Evolutionary conservation across 2,329 filamentous ascomycete genomes (phyloP), one percentile per base, ranked within the genome.

Genomic region (Fusarium ramigenum): DNA sequence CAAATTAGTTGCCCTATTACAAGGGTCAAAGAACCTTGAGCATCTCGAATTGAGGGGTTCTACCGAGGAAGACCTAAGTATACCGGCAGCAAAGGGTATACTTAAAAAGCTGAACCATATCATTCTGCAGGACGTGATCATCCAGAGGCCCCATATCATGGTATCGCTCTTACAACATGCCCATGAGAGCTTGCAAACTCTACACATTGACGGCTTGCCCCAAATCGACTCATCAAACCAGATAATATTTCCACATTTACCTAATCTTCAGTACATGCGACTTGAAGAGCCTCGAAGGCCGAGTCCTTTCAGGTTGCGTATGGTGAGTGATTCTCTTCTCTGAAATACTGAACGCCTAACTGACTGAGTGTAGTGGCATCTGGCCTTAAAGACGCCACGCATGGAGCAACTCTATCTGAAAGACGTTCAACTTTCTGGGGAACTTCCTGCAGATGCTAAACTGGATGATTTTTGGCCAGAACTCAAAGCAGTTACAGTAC

Each of bases 401-500:
- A 44, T 82, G 18, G 76, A 83, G 57, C 81, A 83, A 53, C 69
- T 83, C 6, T 79, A 75, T 70, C 63, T 83, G 37, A 74, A 74
- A 28, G 78, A 79, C 14, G 70, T 79, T 4, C 72, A 77, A 12
- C 66, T 80, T 15, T 70, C 60, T 36, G 58, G 47, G 4, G 62
- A 62, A 18, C 46, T 70, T 4, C 50, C 56, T 7, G 42, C 50
- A 34, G 58, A 75, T 7, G 47, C 58, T 9, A 34, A 63, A 25
- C 73, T 78, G 57, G 62, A 77, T 36, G 46, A 56, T 10, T 43
- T 78, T 19, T 84, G 81, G 81, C 62, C 63, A 23, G 66, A 76
- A 16, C 76, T 84, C 39, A 78, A 79, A 54, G 78, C 72, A 4
- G 63, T 83, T 21, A 71, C 79, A 28, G 70, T 79, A 25, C 70